These are phyloP conservation scores for Starmerella kuoi DNA, from an alignment of 805 yeast species.

Conservation along the genomic window DNA sequence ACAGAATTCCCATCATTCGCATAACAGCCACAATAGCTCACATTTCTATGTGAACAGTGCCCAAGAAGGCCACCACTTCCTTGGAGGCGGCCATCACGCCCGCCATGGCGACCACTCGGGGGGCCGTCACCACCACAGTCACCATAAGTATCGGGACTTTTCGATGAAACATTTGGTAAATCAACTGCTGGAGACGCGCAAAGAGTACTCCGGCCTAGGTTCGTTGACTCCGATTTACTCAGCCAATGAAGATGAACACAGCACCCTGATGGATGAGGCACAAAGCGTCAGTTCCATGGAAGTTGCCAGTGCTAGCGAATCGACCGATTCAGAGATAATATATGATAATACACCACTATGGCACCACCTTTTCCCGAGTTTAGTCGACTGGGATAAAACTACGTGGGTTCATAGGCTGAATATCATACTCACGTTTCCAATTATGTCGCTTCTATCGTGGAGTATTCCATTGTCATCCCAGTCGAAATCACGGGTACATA, in stretches of 20 bases:
- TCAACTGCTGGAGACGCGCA: neutral
- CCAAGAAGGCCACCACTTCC: too few species aligned
- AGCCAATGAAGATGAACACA: neutral
- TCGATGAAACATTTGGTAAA: constrained; percentile 1
- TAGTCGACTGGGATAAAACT: constrained; percentile 3
- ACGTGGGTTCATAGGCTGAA: constrained; percentile 1
- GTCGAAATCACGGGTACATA: neutral
- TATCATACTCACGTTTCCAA: constrained; percentile 4
- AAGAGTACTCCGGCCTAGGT: neutral
- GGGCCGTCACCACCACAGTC: too few species aligned
- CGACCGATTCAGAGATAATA: too few species aligned
- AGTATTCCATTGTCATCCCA: constrained; percentile 6
- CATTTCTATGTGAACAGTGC: too few species aligned
- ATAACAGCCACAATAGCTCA: too few species aligned
- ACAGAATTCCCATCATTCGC: too few species aligned
- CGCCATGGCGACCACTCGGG: too few species aligned
- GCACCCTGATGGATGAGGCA: neutral
- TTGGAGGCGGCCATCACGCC: too few species aligned
- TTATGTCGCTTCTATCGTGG: constrained; percentile 8
- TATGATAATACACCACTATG: neutral
- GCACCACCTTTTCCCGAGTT: constrained; percentile 7
- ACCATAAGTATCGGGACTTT: neutral
- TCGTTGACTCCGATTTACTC: too few species aligned
- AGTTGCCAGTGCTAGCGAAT: neutral
- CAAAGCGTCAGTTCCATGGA: neutral